Evolutionary conservation across 2,329 filamentous ascomycete genomes (phyloP).

Genomic region (Aureobasidium sp.): DNA sequence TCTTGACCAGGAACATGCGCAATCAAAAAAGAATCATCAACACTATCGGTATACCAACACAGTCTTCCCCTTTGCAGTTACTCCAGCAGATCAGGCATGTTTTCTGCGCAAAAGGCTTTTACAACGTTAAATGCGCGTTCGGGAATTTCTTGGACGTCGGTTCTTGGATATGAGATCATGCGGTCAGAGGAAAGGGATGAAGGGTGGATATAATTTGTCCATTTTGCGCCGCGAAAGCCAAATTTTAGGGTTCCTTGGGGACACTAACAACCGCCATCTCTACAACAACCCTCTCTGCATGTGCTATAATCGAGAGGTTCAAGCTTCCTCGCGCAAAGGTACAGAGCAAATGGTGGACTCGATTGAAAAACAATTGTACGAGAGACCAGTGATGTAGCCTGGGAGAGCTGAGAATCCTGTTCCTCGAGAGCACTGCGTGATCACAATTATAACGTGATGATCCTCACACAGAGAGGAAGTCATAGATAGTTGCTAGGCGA

Average conservation of each 20-base stretch:
- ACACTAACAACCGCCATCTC: too few relatives aligned
- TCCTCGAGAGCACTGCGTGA: too few relatives aligned
- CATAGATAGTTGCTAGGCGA: background rate
- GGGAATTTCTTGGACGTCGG: slow-evolving; percentile 18
- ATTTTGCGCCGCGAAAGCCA: slow-evolving; percentile 23
- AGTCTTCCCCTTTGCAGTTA: slow-evolving; percentile 14
- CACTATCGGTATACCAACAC: slow-evolving; percentile 18
- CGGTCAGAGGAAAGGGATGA: background rate
- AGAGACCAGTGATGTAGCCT: too few relatives aligned
- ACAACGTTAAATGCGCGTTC: slow-evolving; percentile 22
- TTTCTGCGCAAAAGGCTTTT: slow-evolving; percentile 16
- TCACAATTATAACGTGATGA: too few relatives aligned
- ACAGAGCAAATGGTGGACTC: too few relatives aligned
- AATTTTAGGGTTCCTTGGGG: slow-evolving; percentile 22
- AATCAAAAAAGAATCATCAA: slow-evolving; percentile 18
- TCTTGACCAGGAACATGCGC: slow-evolving; percentile 6
- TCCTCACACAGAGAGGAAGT: background rate
- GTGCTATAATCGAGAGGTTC: too few relatives aligned
- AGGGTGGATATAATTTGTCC: slow-evolving; percentile 19
- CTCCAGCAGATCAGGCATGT: slow-evolving; percentile 19
- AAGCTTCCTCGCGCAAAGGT: too few relatives aligned
- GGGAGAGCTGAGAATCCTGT: too few relatives aligned
- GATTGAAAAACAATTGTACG: too few relatives aligned
- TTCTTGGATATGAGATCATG: slow-evolving; percentile 19
- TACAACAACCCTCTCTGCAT: too few relatives aligned